Conservation (phyloP, 495 filamentous ascomycete genomes). For the Hypomontagnella monticulosa region DNA sequence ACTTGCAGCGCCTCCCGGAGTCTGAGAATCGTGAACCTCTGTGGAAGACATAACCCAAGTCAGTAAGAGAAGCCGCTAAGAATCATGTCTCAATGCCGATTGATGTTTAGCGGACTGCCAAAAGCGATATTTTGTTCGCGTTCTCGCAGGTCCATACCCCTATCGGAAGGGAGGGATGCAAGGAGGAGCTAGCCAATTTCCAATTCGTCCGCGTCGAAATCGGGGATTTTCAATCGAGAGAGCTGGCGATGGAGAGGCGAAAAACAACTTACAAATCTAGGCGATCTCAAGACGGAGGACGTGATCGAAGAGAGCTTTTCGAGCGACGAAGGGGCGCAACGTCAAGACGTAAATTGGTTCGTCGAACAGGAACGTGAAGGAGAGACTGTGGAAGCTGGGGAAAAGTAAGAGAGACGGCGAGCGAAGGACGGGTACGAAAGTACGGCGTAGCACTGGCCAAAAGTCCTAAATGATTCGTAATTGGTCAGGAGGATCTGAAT, state of each 20-base stretch:
- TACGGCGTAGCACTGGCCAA: conserved; percentile 28
- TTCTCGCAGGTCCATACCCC: conserved; percentile 29
- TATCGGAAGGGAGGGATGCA: conserved; percentile 44
- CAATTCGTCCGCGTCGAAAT: conserved; percentile 29
- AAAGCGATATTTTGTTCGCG: conserved; percentile 23
- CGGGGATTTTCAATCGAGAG: conserved; percentile 34
- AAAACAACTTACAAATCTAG: conserved; percentile 36
- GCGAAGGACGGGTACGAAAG: conserved; percentile 30
- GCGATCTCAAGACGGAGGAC: conserved; percentile 33
- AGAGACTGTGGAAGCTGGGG: conserved; percentile 44
- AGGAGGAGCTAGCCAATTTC: conserved; percentile 40
- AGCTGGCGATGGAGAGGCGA: conserved; percentile 5
- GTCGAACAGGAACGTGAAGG: conserved; percentile 40
- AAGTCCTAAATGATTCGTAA: conserved; percentile 14
- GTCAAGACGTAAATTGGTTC: conserved; percentile 33
- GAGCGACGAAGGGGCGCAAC: conserved; percentile 38
- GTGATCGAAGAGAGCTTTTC: conserved; percentile 13
- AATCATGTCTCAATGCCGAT: conserved; percentile 37
- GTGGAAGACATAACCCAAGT: conserved; percentile 36
- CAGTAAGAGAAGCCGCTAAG: conserved; percentile 20
- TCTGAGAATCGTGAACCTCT: conserved; percentile 39
- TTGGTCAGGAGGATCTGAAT: conserved; percentile 31
- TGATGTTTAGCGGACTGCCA: conserved; percentile 11
- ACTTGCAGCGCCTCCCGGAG: conserved; percentile 35
- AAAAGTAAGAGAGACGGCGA: conserved; percentile 44